Evolutionary conservation across 306 rosid species (phyloP).

Genomic region (Mimosa pudica): DNA sequence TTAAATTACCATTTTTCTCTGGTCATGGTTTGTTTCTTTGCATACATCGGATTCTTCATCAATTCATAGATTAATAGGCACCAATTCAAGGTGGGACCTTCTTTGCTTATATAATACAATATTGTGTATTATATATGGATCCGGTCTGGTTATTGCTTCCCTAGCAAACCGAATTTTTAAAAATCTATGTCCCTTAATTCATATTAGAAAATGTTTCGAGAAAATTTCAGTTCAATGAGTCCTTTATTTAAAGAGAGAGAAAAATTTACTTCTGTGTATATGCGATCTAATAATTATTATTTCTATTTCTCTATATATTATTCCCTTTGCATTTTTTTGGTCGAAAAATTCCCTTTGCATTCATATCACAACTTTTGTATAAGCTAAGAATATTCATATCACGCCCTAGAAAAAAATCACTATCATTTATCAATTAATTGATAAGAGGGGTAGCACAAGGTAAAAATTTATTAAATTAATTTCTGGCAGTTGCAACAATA

Average conservation of each 20-base stretch:
- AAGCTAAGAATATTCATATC: constrained; percentile 4
- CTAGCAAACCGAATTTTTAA: constrained; percentile 4
- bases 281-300: background rate
- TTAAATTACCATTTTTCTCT: background rate
- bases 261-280: background rate
- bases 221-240: background rate
- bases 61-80: background rate
- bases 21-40: constrained; percentile 7
- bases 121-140: background rate
- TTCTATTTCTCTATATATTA: background rate
- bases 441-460: background rate
- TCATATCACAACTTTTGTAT: background rate
- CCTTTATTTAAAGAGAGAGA: background rate
- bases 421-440: background rate
- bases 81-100: constrained; percentile 37
- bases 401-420: background rate
- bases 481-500: background rate
- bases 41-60: constrained; percentile 45
- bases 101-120: constrained; percentile 27
- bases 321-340: background rate
- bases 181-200: constrained; percentile 1
- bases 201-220: background rate
- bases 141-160: constrained; percentile 1
- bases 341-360: background rate
- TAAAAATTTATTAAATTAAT: background rate